phyloP scores from a whole-genome alignment of 2,329 filamentous ascomycete species.

The Cladosporium sp. region DNA sequence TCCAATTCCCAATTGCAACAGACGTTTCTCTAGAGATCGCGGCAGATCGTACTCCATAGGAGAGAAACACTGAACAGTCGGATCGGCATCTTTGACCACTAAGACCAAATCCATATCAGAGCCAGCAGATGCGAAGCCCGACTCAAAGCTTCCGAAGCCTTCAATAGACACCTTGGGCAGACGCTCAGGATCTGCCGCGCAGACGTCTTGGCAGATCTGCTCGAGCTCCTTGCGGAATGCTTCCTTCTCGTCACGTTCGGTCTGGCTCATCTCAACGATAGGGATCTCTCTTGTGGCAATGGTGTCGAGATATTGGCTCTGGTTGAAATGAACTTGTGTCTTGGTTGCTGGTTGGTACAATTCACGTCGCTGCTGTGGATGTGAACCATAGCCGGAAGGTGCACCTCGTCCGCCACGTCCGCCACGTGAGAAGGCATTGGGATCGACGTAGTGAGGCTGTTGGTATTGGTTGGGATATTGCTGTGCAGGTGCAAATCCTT shows the following conservation, averaged over 20 bases:
- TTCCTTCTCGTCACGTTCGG: conserved; percentile 72
- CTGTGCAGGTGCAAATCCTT: conserved; percentile 8
- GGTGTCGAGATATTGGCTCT: conserved; percentile 44
- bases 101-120: conserved; percentile 90
- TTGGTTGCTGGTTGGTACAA: conserved; percentile 32
- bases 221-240: conserved; percentile 67
- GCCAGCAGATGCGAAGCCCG: conserved; percentile 83
- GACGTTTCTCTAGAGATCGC: conserved; percentile 71
- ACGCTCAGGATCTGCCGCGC: conserved; percentile 55
- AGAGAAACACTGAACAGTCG: conserved; percentile 32
- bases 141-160: conserved; percentile 80
- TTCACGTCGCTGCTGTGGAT: conserved; percentile 28
- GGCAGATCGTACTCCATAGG: conserved; percentile 63
- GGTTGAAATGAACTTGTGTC: conserved; percentile 21
- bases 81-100: conserved; percentile 54
- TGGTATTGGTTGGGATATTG: conserved; percentile 20
- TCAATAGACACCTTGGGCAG: conserved; percentile 62
- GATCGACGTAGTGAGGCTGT: conserved; percentile 34
- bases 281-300: conserved; percentile 54
- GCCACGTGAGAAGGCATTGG: conserved; percentile 37
- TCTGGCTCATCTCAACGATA: conserved; percentile 62
- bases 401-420: conserved; percentile 21
- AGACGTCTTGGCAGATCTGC: conserved; percentile 61
- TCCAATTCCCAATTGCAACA: conserved; percentile 72
- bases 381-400: conserved; percentile 20